Base-by-base conservation (phyloP, 2,329 filamentous ascomycete species). In the Fonsecaea pedrosoi region DNA sequence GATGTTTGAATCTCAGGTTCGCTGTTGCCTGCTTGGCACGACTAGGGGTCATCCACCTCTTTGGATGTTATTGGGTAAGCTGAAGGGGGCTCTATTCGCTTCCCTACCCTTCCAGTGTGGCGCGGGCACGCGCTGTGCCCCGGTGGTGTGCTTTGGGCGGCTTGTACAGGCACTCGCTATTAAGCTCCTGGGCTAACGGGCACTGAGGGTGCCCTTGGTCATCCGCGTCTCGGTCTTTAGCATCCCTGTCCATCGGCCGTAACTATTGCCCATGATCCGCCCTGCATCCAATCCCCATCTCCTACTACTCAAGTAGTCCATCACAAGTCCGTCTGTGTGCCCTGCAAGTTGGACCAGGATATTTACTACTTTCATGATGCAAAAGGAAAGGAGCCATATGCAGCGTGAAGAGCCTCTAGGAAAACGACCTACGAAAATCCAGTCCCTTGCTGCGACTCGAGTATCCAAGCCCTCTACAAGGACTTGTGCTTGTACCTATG, bases 241-340 rank as follows among this genome's bases (percentile, higher is more conserved):
- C 30, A 55, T 15, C 45, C 64, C 64, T 62, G 32, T 40, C 54
- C 64, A 38, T 64, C 65, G 65, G 65, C 65, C 65, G 65, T 61
- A 67, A 56, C 25, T 2, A 34, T 34, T 48, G n/a, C 35, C 37
- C 57, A 59, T 30, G 54, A 53, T 57, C 64, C 56, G 54, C 18
- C 40, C 25, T 42, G 40, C 40, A 5, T 42, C 40, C 45, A 50
- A 25, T 25, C 18, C 18, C n/a, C 13, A 25, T 45, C 10, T 37
- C 30, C 25, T 25, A 2, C 25, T 25, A 2, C 25, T 25, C n/a
- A 42, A 25, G 54, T 50, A 30, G 40, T 32, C 50, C 45, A 13
- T 54, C 21, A 4, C 21, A 7, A 12, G 9, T 34, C 34, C n/a
- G 53, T 55, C 21, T 55, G 30, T 55, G 13, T 25, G 7, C 18